Conservation (phyloP, 2,329 filamentous ascomycete species). For the Cordyceps cicadae region DNA sequence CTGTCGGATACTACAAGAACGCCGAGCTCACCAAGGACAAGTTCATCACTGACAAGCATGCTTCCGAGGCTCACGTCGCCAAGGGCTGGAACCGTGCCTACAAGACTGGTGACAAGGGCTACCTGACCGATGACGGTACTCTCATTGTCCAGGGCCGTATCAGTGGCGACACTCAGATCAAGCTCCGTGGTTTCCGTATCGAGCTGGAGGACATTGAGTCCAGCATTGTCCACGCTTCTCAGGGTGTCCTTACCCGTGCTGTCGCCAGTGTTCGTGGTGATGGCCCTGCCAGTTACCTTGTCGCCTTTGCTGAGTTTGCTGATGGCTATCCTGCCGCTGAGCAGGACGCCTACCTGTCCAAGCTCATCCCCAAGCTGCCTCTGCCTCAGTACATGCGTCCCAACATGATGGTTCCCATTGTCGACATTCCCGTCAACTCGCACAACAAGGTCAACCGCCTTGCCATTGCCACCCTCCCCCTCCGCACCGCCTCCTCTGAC, state of each 20-base stretch:
- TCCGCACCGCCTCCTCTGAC: conserved; percentile 7
- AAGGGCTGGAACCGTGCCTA: conserved; percentile 24
- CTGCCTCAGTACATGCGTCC: conserved; percentile 14
- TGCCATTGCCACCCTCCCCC: conserved; percentile 7
- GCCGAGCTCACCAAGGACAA: conserved; percentile 13
- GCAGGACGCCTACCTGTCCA: conserved; percentile 10
- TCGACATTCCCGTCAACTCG: conserved; percentile 6
- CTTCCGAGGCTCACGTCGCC: conserved; percentile 4
- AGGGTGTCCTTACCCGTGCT: conserved; percentile 16
- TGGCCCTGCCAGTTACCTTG: conserved; percentile 16
- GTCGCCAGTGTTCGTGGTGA: conserved; percentile 18
- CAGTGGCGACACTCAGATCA: conserved; percentile 35
- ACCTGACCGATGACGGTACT: conserved; percentile 24
- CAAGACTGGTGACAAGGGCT: conserved; percentile 33
- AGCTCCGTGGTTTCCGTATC: conserved; percentile 36
- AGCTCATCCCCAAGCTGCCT: conserved; percentile 5
- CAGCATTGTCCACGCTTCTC: conserved; percentile 16
- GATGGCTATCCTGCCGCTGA: conserved; percentile 8
- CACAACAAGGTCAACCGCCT: conserved; percentile 12
- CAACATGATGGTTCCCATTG: conserved; percentile 9
- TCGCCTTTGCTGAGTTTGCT: conserved; percentile 22
- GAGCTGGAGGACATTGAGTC: conserved; percentile 35
- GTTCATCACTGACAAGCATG: conserved; percentile 15
- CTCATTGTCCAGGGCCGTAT: conserved; percentile 30
- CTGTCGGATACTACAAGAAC: conserved; percentile 30